Conservation (phyloP, 2,329 filamentous ascomycete species). For the Endoconidiophora polonica region DNA sequence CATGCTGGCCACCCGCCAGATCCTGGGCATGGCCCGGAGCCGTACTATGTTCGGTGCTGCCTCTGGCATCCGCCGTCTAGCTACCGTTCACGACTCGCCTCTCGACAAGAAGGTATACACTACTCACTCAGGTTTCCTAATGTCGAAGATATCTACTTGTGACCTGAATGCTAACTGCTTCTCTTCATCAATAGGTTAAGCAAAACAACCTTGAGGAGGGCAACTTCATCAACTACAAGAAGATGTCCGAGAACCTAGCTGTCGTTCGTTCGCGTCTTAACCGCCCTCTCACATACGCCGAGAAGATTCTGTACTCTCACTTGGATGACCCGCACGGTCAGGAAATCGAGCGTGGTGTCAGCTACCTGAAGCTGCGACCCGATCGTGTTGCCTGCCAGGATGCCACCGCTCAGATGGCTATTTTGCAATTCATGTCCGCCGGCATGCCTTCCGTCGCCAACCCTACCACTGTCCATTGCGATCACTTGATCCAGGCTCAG, state of each 20-base stretch:
- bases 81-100: slow-evolving; percentile 69
- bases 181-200: slow-evolving; percentile 39
- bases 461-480: slow-evolving; percentile 91
- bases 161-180: background rate
- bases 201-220: slow-evolving; percentile 94
- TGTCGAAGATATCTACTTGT: background rate
- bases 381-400: slow-evolving; percentile 99
- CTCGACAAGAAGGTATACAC: slow-evolving; percentile 68
- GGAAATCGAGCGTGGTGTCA: slow-evolving; percentile 88
- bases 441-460: slow-evolving; percentile 93
- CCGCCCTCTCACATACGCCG: slow-evolving; percentile 82
- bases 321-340: slow-evolving; percentile 91
- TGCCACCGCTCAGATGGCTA: slow-evolving; percentile 98
- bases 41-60: slow-evolving; percentile 37
- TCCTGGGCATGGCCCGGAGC: slow-evolving; percentile 49
- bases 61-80: slow-evolving; percentile 55
- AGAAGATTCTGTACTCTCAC: slow-evolving; percentile 99
- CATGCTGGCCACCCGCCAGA: slow-evolving; percentile 57
- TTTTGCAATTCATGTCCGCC: slow-evolving; percentile 98
- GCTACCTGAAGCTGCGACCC: slow-evolving; percentile 90
- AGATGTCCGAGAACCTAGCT: slow-evolving; percentile 94
- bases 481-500: slow-evolving; percentile 98
- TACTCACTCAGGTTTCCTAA: slow-evolving; percentile 16
- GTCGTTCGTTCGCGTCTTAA: slow-evolving; percentile 82
- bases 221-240: slow-evolving; percentile 99